Conservation (phyloP, 495 filamentous ascomycete species). For the Venustampulla echinocandica region DNA sequence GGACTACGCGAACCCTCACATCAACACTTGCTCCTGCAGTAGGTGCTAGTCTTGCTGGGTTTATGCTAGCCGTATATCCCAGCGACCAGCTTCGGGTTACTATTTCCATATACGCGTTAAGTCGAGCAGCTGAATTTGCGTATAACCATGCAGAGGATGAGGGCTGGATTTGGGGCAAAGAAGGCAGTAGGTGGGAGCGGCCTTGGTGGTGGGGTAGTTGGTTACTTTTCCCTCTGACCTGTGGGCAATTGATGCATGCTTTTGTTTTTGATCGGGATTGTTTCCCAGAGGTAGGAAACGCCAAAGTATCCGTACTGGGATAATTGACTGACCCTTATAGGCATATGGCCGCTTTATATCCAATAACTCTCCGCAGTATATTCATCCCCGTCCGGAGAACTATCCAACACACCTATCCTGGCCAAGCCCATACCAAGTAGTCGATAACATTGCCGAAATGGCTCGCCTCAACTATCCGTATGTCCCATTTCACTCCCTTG, state of each 20-base stretch:
- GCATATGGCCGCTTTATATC: slow-evolving; percentile 67
- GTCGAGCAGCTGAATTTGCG: slow-evolving; percentile 73
- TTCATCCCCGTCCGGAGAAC: slow-evolving; percentile 59
- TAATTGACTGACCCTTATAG: slow-evolving; percentile 25
- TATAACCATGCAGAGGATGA: slow-evolving; percentile 77
- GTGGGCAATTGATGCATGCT: slow-evolving; percentile 83
- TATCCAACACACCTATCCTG: slow-evolving; percentile 61
- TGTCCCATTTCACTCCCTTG: slow-evolving; percentile 24
- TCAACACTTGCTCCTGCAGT: slow-evolving; percentile 78
- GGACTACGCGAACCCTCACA: slow-evolving; percentile 60
- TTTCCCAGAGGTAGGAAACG: slow-evolving; percentile 50
- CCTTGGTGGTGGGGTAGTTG: slow-evolving; percentile 94
- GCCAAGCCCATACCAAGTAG: slow-evolving; percentile 67
- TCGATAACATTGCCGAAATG: slow-evolving; percentile 74
- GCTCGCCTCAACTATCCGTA: slow-evolving; percentile 79
- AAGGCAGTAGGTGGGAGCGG: slow-evolving; percentile 31
- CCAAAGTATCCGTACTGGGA: not conserved
- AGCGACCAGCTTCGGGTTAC: slow-evolving; percentile 68
- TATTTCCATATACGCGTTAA: slow-evolving; percentile 67
- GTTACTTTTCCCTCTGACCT: slow-evolving; percentile 88
- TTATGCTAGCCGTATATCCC: slow-evolving; percentile 72
- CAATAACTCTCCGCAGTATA: slow-evolving; percentile 64
- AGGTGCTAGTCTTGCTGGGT: slow-evolving; percentile 76
- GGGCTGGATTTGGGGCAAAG: slow-evolving; percentile 59
- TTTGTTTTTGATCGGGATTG: slow-evolving; percentile 89